Evolutionary conservation across 306 rosid genomes (phyloP).

Genomic region (Prosopis cineraria): DNA sequence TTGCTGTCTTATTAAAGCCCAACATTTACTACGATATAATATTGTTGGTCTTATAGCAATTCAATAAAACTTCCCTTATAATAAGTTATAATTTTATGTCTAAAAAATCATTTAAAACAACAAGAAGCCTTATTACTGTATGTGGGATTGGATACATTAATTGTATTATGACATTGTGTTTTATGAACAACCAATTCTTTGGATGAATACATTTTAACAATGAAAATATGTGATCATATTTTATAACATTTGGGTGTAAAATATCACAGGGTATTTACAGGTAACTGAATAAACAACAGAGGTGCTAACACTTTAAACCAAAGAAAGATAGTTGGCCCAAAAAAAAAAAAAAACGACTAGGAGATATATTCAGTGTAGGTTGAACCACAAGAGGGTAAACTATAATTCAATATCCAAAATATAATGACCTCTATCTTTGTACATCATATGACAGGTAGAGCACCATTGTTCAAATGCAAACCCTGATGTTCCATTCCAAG

Average conservation of each 20-base stretch:
- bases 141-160: no score
- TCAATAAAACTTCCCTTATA: no score
- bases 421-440: neutral
- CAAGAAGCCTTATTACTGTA: no score
- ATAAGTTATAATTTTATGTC: neutral
- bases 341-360: no score
- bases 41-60: no score
- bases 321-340: no score
- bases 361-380: neutral
- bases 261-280: neutral
- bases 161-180: no score
- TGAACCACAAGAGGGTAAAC: neutral
- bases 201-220: no score
- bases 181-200: no score
- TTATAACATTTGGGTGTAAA: neutral
- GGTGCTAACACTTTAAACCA: neutral
- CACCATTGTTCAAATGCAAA: conserved; percentile 17
- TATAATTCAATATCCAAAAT: neutral
- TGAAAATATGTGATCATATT: neutral
- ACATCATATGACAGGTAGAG: conserved; percentile 17
- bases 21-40: no score
- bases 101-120: neutral
- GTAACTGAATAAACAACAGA: neutral
- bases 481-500: conserved; percentile 11
- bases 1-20: no score